Evolutionary conservation across 208 protist genomes (phyloP).

Genomic region (Tritrichomonas foetus): DNA sequence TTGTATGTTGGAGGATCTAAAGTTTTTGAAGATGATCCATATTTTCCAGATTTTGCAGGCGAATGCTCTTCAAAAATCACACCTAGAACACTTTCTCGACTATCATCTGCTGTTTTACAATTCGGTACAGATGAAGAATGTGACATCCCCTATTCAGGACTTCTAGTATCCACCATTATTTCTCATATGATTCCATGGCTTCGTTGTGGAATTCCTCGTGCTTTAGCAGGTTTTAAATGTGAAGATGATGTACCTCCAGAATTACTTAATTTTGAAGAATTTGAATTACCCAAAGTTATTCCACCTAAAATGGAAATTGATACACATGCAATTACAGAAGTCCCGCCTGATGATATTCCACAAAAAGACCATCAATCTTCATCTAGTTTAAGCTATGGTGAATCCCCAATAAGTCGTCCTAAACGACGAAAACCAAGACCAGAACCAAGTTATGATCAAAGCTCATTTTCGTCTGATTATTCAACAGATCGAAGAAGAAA

Average conservation of each 20-base stretch:
- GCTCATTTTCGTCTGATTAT: no score
- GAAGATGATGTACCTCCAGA: not conserved
- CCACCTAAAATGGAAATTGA: not conserved
- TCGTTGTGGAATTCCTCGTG: not conserved
- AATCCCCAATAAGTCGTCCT: not conserved
- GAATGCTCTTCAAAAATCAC: not conserved
- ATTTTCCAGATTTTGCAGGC: not conserved
- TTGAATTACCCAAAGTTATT: not conserved
- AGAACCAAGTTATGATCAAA: not conserved
- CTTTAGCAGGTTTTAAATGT: not conserved
- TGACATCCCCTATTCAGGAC: not conserved
- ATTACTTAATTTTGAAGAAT: not conserved
- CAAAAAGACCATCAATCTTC: no score
- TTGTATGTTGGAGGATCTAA: not conserved
- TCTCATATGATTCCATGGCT: not conserved
- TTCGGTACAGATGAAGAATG: not conserved
- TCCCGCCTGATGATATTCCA: not conserved
- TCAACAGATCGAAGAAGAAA: no score
- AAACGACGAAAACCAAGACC: not conserved
- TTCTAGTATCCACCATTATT: not conserved
- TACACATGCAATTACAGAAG: not conserved
- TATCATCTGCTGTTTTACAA: not conserved
- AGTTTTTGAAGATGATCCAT: not conserved
- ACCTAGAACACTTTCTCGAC: not conserved
- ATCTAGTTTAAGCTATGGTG: not conserved